Conservation (phyloP, 179 eudicot genomes). For the Carnegiea gigantea region DNA sequence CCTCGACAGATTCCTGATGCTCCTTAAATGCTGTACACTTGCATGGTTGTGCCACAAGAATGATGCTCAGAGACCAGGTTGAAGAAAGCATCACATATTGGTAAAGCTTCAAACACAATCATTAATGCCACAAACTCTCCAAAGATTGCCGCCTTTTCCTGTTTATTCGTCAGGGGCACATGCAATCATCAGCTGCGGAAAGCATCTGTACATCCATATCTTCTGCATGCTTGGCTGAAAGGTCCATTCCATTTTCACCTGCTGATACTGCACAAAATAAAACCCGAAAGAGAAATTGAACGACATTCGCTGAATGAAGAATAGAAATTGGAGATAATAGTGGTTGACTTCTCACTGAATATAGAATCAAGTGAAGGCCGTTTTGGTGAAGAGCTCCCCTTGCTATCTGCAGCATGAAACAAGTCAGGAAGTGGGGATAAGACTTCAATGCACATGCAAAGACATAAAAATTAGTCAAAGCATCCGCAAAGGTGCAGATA, state of each 20-base stretch:
- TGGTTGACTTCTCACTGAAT: conserved; percentile 40
- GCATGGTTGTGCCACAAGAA: conserved; percentile 32
- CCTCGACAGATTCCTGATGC: conserved; percentile 14
- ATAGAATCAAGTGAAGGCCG: conserved; percentile 59
- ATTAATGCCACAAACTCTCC: conserved; percentile 32
- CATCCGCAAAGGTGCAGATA: not conserved
- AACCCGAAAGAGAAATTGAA: not conserved
- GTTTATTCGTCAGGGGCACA: conserved; percentile 47
- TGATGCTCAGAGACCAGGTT: conserved; percentile 23
- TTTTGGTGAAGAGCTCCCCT: conserved; percentile 56
- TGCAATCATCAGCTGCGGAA: conserved; percentile 55
- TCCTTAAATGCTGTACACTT: conserved; percentile 65
- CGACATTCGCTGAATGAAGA: not conserved
- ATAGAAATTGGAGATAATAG: not conserved
- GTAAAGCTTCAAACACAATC: conserved; percentile 21
- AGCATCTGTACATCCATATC: conserved; percentile 63
- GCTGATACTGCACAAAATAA: conserved; percentile 19
- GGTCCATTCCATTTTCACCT: conserved; percentile 51
- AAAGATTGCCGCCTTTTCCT: conserved; percentile 15
- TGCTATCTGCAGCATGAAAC: conserved; percentile 41
- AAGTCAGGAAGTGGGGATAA: conserved; percentile 1
- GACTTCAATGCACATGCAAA: not conserved
- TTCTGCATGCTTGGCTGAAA: conserved; percentile 38
- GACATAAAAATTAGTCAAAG: not conserved
- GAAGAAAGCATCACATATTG: conserved; percentile 35